A percentile compares a stretch with the other conserved stretches of the same genome.
Conservation (phyloP, 208 protist species). For the Tetramitus jugosus region DNA sequence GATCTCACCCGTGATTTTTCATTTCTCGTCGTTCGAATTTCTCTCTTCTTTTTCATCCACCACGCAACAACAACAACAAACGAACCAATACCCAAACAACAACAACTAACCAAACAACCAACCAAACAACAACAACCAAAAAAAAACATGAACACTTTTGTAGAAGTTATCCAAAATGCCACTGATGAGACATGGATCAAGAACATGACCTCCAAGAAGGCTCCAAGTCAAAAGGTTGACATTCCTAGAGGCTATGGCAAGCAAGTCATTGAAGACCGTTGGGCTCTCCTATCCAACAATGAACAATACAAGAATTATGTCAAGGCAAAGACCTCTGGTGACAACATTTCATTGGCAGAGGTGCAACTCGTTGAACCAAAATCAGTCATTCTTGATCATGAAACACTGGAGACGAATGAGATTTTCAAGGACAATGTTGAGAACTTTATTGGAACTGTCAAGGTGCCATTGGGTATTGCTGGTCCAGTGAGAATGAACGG, state of each 20-base stretch:
- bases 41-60: too few relatives aligned
- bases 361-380: neutral
- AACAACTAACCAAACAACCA: too few relatives aligned
- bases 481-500: slow-evolving; percentile 57
- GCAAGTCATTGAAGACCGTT: neutral
- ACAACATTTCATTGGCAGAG: neutral
- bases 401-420: neutral
- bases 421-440: slow-evolving; percentile 32
- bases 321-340: neutral
- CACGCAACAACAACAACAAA: too few relatives aligned
- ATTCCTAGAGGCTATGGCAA: neutral
- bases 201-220: neutral
- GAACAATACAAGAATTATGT: neutral
- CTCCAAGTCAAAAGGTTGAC: neutral
- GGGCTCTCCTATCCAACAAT: neutral
- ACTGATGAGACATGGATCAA: neutral
- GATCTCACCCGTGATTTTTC: too few relatives aligned
- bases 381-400: neutral
- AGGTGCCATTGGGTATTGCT: slow-evolving; percentile 54
- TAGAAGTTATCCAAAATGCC: too few relatives aligned
- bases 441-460: slow-evolving; percentile 55
- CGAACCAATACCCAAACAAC: too few relatives aligned
- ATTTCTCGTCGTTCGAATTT: too few relatives aligned
- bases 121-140: too few relatives aligned
- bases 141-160: too few relatives aligned